These are phyloP conservation scores for Zygosaccharomyces pseudorouxii DNA, from an alignment of 805 yeast genomes.

Conservation along the genomic window DNA sequence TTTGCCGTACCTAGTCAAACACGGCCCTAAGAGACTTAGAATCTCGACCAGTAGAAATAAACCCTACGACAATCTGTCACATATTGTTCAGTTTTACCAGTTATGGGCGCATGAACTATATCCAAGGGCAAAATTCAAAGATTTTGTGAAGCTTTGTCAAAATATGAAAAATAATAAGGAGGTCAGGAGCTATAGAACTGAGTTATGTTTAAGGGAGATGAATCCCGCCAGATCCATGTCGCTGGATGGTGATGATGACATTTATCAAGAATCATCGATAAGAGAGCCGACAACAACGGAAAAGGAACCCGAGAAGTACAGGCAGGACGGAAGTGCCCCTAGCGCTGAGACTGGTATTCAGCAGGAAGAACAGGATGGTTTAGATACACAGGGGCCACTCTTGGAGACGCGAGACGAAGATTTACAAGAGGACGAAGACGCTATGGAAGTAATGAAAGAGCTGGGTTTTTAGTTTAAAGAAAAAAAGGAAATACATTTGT, in stretches of 20 bases:
- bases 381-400: constrained; percentile 1
- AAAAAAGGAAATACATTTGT: background rate
- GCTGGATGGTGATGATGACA: background rate
- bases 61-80: constrained; percentile 27
- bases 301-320: constrained; percentile 3
- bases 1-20: constrained; percentile 45
- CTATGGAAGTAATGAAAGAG: constrained; percentile 26
- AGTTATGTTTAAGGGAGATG: constrained; percentile 39
- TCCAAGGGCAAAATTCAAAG: constrained; percentile 75
- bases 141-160: constrained; percentile 54
- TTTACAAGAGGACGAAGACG: constrained; percentile 26
- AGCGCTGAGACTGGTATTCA: background rate
- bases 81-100: constrained; percentile 54
- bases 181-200: constrained; percentile 41
- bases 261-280: constrained; percentile 4
- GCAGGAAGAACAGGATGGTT: background rate
- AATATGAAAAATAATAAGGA: constrained; percentile 39
- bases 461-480: constrained; percentile 13
- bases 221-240: background rate
- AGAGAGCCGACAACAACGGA: constrained; percentile 4
- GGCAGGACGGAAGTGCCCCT: no score
- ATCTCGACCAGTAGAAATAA: constrained; percentile 30
- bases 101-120: constrained; percentile 71
- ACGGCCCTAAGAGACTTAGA: constrained; percentile 33
- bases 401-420: constrained; percentile 10